A percentile compares a stretch with the other conserved stretches of the same genome.
These are phyloP conservation scores for Ceratocystis smalleyi DNA, from an alignment of 2,329 filamentous ascomycete species.

Conservation along the genomic window DNA sequence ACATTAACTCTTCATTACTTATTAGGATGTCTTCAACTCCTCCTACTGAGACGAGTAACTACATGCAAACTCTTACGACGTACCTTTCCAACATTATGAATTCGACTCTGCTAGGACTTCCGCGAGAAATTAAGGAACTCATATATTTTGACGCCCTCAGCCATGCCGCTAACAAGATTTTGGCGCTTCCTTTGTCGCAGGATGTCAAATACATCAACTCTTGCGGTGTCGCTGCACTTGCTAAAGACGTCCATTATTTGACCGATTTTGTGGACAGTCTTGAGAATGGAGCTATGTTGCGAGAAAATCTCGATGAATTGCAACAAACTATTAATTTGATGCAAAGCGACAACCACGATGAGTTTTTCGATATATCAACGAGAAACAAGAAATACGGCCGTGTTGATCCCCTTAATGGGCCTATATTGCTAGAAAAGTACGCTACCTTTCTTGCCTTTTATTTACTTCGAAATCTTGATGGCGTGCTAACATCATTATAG, in stretches of 20 bases:
- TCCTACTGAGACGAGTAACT: conserved; percentile 65
- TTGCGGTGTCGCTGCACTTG: conserved; percentile 65
- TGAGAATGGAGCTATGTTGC: conserved; percentile 68
- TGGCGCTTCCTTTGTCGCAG: conserved; percentile 61
- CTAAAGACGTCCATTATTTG: conserved; percentile 70
- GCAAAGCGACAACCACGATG: conserved; percentile 77
- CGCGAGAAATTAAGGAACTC: conserved; percentile 87
- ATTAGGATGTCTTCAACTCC: conserved; percentile 38
- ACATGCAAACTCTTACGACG: conserved; percentile 86
- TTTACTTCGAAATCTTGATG: not conserved
- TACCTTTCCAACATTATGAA: conserved; percentile 96
- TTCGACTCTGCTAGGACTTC: conserved; percentile 80
- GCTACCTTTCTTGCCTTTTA: conserved; percentile 18
- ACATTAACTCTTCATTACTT: conserved; percentile 17
- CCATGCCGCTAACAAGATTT: conserved; percentile 73
- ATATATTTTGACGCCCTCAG: conserved; percentile 95
- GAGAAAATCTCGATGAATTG: conserved; percentile 80
- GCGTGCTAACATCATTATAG: conserved; percentile 28
- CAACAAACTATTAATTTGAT: conserved; percentile 84
- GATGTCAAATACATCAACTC: conserved; percentile 77
- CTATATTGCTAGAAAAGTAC: conserved; percentile 81
- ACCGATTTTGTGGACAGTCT: conserved; percentile 74
- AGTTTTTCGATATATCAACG: conserved; percentile 85
- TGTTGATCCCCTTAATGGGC: conserved; percentile 82
- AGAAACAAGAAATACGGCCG: conserved; percentile 87